Evolutionary conservation across 2,329 filamentous ascomycete genomes (phyloP), one percentile per base, ranked within the genome.

Genomic region (Talaromyces pinophilus): DNA sequence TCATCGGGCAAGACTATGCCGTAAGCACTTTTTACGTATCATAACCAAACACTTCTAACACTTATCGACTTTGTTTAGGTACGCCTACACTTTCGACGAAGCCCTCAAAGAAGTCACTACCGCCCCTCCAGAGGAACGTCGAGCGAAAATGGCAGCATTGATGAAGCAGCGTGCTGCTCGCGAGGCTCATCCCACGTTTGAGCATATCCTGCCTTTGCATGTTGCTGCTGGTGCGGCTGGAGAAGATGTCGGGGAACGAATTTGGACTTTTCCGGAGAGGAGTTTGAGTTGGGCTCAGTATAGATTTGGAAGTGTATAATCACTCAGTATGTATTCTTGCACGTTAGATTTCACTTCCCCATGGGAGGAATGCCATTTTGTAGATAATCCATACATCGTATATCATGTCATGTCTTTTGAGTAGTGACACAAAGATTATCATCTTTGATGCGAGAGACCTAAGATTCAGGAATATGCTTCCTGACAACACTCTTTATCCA

Each of bases 21-120:
- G 65, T 66, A 54, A 66, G 65, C 35, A 35, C 33, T 5, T 30
- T 50, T 10, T 33, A 33, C 7, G 30, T 7, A 33, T 15, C 6
- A 22, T 25, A 28, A 15, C 17, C 11, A 50, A 15, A 40, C 25
- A 5, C 30, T 52, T 33, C 54, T 19, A 19, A 35, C n/a, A 25
- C 25, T 25, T 15, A 17, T 30, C 19, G n/a, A 13, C 22, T 80
- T 81, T 71, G 75, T 79, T 15, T 80, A 81, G 70, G 11, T 89
- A 89, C 71, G 78, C 85, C 1, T 81, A 83, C 42, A 85, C 83
- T 62, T 93, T 92, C 71, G 87, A 94, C 69, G 83, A 87, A 55
- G 87, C 88, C 1, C 79, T 93, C 52, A 87, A 88, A 71, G 85
- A 90, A 22, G 88, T 88, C 0, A 87, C 88, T 33, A 84, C 81